These are phyloP conservation scores for Blastocystis sp. DNA, from an alignment of 352 stramenopile species.

Conservation along the genomic window DNA sequence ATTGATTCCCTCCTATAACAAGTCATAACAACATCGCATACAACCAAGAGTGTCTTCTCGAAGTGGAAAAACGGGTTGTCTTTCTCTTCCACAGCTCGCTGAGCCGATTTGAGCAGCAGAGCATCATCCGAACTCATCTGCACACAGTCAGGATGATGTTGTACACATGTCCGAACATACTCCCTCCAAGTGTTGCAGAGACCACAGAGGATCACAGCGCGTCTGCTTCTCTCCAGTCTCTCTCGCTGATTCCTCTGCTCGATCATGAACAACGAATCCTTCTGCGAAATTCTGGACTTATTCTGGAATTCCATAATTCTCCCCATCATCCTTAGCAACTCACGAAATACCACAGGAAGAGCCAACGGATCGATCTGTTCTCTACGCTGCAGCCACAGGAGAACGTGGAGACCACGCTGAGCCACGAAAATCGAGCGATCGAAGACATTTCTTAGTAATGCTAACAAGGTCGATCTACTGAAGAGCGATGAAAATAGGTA, in stretches of 20 bases:
- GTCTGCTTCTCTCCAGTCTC: neutral
- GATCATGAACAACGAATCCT: neutral
- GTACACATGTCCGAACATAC: neutral
- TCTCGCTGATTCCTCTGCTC: neutral
- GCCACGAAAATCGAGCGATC: neutral
- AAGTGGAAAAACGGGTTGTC: neutral
- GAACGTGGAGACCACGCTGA: neutral
- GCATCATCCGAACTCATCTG: neutral
- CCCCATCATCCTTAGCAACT: neutral
- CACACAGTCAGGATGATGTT: neutral
- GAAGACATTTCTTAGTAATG: neutral
- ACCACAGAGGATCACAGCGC: neutral
- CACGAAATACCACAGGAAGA: neutral
- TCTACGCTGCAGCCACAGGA: neutral
- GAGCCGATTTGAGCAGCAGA: neutral
- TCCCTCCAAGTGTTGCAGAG: neutral
- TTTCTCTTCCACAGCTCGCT: neutral
- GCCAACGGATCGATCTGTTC: neutral
- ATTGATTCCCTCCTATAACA: neutral
- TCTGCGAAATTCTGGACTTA: neutral
- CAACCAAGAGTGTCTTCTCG: neutral
- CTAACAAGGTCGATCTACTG: neutral
- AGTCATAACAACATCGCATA: neutral
- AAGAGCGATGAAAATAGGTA: neutral
- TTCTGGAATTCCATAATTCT: neutral